A percentile compares a stretch with the other conserved stretches of the same genome.
Evolutionary conservation across 2,329 filamentous ascomycete species (phyloP).

Genomic region (Phialophora expanda): DNA sequence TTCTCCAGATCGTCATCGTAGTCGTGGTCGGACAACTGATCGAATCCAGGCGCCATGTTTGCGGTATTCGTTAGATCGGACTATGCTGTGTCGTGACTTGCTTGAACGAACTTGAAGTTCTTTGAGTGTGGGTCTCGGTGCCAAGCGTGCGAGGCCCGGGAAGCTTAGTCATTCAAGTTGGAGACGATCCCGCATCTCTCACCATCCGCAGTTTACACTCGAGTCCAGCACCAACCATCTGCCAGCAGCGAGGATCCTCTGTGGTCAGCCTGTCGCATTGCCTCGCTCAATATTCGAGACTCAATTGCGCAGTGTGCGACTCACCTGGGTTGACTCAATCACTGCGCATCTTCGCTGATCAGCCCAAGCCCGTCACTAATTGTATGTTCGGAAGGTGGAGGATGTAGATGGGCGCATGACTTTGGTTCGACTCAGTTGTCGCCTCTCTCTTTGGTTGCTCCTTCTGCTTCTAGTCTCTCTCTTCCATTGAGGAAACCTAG

Average conservation of each 20-base stretch:
- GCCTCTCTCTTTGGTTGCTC: background rate
- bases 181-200: slow-evolving; percentile 19
- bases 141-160: background rate
- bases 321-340: background rate
- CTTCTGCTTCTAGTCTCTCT: background rate
- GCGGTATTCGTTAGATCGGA: slow-evolving; percentile 36
- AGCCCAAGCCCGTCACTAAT: slow-evolving; percentile 4
- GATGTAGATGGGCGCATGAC: slow-evolving; percentile 26
- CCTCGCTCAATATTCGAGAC: background rate
- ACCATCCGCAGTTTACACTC: slow-evolving; percentile 4
- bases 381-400: slow-evolving; percentile 11
- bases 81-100: background rate
- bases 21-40: slow-evolving; percentile 88
- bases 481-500: background rate
- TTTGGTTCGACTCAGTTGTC: background rate
- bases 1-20: slow-evolving; percentile 90
- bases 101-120: background rate
- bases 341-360: background rate
- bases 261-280: background rate
- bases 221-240: background rate
- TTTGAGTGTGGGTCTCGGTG: background rate
- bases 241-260: background rate
- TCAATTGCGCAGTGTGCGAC: background rate
- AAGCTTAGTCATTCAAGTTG: slow-evolving; percentile 15
- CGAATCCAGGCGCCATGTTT: slow-evolving; percentile 93